Evolutionary conservation across 2,329 filamentous ascomycete species (phyloP).

Genomic region (Clonostachys byssicola): DNA sequence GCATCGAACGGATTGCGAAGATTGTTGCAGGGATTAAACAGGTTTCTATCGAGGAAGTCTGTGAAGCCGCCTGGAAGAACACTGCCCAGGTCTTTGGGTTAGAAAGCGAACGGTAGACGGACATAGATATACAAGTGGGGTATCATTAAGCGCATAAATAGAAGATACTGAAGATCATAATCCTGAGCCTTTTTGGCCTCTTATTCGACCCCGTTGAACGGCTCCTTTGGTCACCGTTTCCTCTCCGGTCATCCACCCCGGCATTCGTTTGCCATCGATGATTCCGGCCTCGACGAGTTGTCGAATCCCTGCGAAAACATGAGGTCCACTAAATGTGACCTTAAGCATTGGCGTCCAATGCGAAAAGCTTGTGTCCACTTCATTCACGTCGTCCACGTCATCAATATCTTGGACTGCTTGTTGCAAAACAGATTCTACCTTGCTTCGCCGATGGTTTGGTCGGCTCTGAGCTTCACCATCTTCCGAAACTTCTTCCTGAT

Average conservation of each 20-base stretch:
- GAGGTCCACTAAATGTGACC: slow-evolving; percentile 68
- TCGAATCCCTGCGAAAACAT: slow-evolving; percentile 78
- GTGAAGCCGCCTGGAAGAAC: slow-evolving; percentile 81
- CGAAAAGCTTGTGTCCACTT: slow-evolving; percentile 10
- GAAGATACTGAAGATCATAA: slow-evolving; percentile 22
- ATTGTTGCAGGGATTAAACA: slow-evolving; percentile 85
- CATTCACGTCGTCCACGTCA: slow-evolving; percentile 6
- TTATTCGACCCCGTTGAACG: slow-evolving; percentile 63
- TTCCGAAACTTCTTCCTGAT: slow-evolving; percentile 4
- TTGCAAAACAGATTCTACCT: slow-evolving; percentile 25
- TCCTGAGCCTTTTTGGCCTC: slow-evolving; percentile 52
- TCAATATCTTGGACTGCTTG: slow-evolving; percentile 13
- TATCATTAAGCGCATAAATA: slow-evolving; percentile 2
- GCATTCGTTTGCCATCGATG: slow-evolving; percentile 74
- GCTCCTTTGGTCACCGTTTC: slow-evolving; percentile 72
- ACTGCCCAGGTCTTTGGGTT: slow-evolving; percentile 76
- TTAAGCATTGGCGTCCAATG: slow-evolving; percentile 37
- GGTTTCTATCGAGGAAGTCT: slow-evolving; percentile 74
- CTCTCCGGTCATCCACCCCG: slow-evolving; percentile 88
- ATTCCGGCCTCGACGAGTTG: slow-evolving; percentile 73
- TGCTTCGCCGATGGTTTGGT: slow-evolving; percentile 18
- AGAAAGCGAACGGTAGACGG: slow-evolving; percentile 29
- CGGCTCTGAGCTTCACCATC: slow-evolving; percentile 3
- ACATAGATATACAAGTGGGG: slow-evolving; percentile 1
- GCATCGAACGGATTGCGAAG: slow-evolving; percentile 81